Evolutionary conservation across 2,329 filamentous ascomycete species (phyloP).

Genomic region (Cordyceps javanica): DNA sequence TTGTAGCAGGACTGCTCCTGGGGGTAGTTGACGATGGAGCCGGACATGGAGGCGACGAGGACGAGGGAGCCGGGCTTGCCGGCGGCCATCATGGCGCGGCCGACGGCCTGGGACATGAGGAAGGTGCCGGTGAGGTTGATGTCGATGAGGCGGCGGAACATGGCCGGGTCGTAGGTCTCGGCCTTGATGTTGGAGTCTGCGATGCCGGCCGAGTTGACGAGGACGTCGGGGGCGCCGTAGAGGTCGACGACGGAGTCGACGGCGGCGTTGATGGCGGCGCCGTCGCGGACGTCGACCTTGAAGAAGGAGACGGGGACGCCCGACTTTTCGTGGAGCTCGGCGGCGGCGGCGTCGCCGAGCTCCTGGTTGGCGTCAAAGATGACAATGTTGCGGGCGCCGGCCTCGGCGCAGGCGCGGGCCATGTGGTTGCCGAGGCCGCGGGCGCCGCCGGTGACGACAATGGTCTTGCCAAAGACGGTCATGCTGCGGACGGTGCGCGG

Average conservation of each 20-base stretch:
- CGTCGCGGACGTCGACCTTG: conserved; percentile 72
- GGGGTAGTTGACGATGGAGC: conserved; percentile 78
- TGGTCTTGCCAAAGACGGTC: conserved; percentile 63
- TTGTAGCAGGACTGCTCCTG: conserved; percentile 82
- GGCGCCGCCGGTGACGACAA: conserved; percentile 68
- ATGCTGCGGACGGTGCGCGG: conserved; percentile 63
- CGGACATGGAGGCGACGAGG: conserved; percentile 75
- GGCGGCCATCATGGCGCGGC: conserved; percentile 66
- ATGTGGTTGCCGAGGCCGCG: conserved; percentile 75
- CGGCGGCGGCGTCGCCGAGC: conserved; percentile 63
- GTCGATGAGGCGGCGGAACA: conserved; percentile 73
- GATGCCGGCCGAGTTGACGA: conserved; percentile 77
- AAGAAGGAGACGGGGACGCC: conserved; percentile 69
- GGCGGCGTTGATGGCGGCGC: conserved; percentile 61
- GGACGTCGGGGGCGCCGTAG: conserved; percentile 64
- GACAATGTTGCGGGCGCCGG: conserved; percentile 65
- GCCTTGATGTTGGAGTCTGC: conserved; percentile 80
- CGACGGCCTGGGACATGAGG: conserved; percentile 68
- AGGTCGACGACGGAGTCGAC: conserved; percentile 59
- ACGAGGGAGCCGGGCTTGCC: conserved; percentile 67
- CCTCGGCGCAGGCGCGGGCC: conserved; percentile 70
- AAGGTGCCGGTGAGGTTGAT: conserved; percentile 79
- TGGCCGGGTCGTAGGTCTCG: conserved; percentile 67
- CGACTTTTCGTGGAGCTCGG: conserved; percentile 65
- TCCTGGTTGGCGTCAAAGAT: conserved; percentile 75